These are phyloP conservation scores for Wickerhamomyces hampshirensis DNA, from an alignment of 805 yeast species.

Conservation along the genomic window DNA sequence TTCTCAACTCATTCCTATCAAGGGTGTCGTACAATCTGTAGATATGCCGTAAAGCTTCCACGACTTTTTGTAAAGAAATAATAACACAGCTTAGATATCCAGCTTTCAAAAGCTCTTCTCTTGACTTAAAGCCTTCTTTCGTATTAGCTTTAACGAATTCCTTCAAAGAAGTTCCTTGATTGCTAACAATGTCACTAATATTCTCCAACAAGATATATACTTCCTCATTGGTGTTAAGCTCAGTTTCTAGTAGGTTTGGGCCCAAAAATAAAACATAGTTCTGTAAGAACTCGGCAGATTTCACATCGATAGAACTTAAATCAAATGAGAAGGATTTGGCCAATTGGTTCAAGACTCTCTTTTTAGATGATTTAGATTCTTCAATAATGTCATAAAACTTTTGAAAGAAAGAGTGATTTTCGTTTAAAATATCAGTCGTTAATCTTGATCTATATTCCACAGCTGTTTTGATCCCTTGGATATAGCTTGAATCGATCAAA, in stretches of 20 bases:
- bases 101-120: conserved; percentile 1
- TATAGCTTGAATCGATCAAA: conserved; percentile 59
- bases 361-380: conserved; percentile 33
- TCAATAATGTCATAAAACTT: conserved; percentile 40
- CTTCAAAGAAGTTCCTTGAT: conserved; percentile 8
- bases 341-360: conserved; percentile 35
- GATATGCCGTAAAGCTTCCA: conserved; percentile 4
- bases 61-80: conserved; percentile 2
- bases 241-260: conserved; percentile 34
- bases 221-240: conserved; percentile 46
- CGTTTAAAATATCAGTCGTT: conserved; percentile 24
- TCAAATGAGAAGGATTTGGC: conserved; percentile 28
- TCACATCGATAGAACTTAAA: conserved; percentile 21
- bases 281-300: conserved; percentile 16
- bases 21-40: conserved; percentile 9
- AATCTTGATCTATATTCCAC: conserved; percentile 36
- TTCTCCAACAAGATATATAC: conserved; percentile 38
- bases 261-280: conserved; percentile 32
- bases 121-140: background rate
- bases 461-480: conserved; percentile 58
- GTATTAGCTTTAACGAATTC: conserved; percentile 3
- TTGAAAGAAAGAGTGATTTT: conserved; percentile 30
- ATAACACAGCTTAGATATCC: conserved; percentile 8
- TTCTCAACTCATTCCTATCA: conserved; percentile 7
- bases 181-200: conserved; percentile 29